Evolutionary conservation across 768 basidiomycete species (phyloP).

Genomic region (Pulveroboletus ravenelii): DNA sequence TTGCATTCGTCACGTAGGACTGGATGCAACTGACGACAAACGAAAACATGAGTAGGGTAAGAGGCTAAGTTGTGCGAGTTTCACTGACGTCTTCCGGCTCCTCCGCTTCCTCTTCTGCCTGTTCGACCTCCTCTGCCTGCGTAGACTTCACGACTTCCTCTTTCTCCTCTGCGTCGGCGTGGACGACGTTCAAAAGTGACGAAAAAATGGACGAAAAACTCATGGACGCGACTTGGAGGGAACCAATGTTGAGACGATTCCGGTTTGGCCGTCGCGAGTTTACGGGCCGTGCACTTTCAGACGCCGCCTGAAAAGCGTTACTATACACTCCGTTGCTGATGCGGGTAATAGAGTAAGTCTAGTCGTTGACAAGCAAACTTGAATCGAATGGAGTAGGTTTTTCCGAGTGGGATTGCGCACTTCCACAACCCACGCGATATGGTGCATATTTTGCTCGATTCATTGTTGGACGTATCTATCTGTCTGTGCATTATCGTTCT

Average conservation of each 20-base stretch:
- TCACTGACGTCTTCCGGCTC: conserved; percentile 80
- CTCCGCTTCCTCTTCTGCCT: conserved; percentile 48
- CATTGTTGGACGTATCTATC: too few relatives aligned
- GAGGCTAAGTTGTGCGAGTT: neutral
- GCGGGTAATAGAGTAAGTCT: too few relatives aligned
- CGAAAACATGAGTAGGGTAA: neutral
- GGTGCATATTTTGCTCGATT: too few relatives aligned
- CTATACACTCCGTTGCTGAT: too few relatives aligned
- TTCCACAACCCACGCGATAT: too few relatives aligned
- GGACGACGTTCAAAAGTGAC: conserved; percentile 36
- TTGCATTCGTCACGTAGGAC: conserved; percentile 73
- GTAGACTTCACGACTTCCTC: conserved; percentile 30
- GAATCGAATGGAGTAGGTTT: too few relatives aligned
- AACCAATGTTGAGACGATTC: conserved; percentile 7
- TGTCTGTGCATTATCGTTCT: too few relatives aligned
- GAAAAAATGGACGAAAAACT: conserved; percentile 42
- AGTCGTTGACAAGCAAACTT: too few relatives aligned
- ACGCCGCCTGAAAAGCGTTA: conserved; percentile 17
- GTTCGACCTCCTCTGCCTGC: conserved; percentile 38
- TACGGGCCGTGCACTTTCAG: conserved; percentile 17
- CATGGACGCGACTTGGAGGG: conserved; percentile 28
- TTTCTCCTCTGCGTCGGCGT: conserved; percentile 38
- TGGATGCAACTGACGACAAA: conserved; percentile 53
- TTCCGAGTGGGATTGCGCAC: too few relatives aligned
- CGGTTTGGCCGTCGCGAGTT: conserved; percentile 20